These are phyloP conservation scores for Bombardia bombarda DNA, from an alignment of 495 filamentous ascomycete species.

Conservation along the genomic window DNA sequence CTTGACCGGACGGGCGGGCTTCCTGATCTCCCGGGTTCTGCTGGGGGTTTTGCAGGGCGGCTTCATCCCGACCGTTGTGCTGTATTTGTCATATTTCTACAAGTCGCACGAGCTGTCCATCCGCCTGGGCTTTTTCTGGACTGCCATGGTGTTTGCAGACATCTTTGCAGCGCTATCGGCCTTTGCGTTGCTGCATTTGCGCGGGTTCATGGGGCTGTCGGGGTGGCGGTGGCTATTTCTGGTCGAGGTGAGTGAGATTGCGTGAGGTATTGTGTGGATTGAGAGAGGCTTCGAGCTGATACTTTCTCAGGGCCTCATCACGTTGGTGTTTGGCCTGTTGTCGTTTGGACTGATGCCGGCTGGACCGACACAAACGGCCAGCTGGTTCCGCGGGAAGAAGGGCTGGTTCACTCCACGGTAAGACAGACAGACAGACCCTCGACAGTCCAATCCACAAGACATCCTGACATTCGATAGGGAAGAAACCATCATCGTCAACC, in stretches of 20 bases:
- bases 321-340: slow-evolving; percentile 39
- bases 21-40: slow-evolving; percentile 52
- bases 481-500: slow-evolving; percentile 45
- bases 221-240: slow-evolving; percentile 57
- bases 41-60: slow-evolving; percentile 67
- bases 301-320: slow-evolving; percentile 28
- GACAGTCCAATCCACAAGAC: too few species aligned
- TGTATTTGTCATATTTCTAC: slow-evolving; percentile 48
- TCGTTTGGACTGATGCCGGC: slow-evolving; percentile 47
- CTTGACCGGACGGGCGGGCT: slow-evolving; percentile 47
- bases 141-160: slow-evolving; percentile 39
- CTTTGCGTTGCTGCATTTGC: slow-evolving; percentile 39
- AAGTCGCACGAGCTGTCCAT: slow-evolving; percentile 41
- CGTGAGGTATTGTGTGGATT: background rate
- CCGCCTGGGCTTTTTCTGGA: slow-evolving; percentile 42
- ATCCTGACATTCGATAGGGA: too few species aligned
- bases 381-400: slow-evolving; percentile 33
- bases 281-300: background rate
- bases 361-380: slow-evolving; percentile 43
- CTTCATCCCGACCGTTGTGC: slow-evolving; percentile 39
- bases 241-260: slow-evolving; percentile 25
- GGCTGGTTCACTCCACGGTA: slow-evolving; percentile 42
- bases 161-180: slow-evolving; percentile 43
- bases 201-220: slow-evolving; percentile 39
- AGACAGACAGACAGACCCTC: too few species aligned